Base-by-base conservation (phyloP, 371 early-diverging fungal species). In the Dichotomocladium elegans region DNA sequence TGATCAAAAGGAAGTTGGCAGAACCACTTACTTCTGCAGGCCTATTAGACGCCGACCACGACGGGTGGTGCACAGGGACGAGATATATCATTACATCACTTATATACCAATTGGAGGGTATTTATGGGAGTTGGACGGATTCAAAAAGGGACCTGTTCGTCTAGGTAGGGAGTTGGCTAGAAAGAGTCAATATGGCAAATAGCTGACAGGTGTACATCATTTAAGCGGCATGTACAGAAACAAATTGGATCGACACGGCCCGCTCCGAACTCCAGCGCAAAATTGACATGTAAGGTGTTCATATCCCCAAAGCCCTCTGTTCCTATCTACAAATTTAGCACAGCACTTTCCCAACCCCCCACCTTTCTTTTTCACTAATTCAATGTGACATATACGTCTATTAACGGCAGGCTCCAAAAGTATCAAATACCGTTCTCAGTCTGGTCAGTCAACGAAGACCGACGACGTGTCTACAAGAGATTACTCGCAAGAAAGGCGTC, bases 101-200 rank as follows among this genome's bases (percentile, higher is more conserved):
- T 76, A 66, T 50, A 55, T 79, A 4, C 64, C 64, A 21, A 33
- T 65, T n/a, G 63, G 59, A 34, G 79, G 79, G 8, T 50, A 63
- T 42, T 43, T 74, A 33, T 74, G 70, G 71, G 79, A 79, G 37
- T 44, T 79, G 41, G 79, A 79, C 48, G 79, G 79, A 31, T 62
- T 79, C 24, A 69, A 69, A 58, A 59, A 53, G 50, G 64, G 66
- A 12, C 75, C 78, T 1, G 44, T 70, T 26, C 55, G 60, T 35
- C 47, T 67, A 45, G 70, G 72, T 56, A 57, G 50, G 43, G 29
- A n/a, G n/a, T n/a, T n/a, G n/a, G n/a, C n/a, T n/a, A n/a, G n/a
- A n/a, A n/a, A n/a, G n/a, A n/a, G n/a, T n/a, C n/a, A n/a, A n/a
- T n/a, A n/a, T n/a, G n/a, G n/a, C n/a, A n/a, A n/a, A n/a, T n/a